phyloP scores from a whole-genome alignment of 2,329 filamentous ascomycete genomes.

The Neurospora sp. region DNA sequence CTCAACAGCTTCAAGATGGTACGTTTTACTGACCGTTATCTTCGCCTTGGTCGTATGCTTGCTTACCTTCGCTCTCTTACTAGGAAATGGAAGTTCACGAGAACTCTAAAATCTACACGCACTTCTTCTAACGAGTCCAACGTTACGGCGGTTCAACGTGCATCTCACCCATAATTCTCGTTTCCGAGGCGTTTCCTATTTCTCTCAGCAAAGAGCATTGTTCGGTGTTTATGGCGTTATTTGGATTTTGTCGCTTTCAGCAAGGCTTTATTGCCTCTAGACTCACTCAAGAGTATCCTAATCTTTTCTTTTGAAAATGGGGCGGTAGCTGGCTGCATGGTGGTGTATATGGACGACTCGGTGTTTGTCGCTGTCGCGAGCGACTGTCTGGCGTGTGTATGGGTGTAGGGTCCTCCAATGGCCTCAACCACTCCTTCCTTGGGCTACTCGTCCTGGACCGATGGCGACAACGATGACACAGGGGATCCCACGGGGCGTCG shows the following conservation, averaged over 20 bases:
- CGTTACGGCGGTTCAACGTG: conserved; percentile 28
- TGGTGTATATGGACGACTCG: background rate
- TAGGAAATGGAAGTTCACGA: conserved; percentile 99
- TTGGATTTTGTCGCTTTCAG: background rate
- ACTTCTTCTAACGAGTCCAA: conserved; percentile 75
- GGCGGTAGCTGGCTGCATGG: background rate
- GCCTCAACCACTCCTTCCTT: background rate
- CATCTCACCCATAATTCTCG: conserved; percentile 41
- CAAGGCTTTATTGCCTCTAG: background rate
- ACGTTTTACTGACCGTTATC: conserved; percentile 24
- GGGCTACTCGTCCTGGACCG: background rate
- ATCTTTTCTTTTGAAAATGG: background rate
- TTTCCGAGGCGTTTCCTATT: conserved; percentile 42
- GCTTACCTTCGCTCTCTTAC: conserved; percentile 22
- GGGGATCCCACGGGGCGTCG: background rate
- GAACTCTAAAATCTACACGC: conserved; percentile 96
- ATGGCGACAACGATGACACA: background rate
- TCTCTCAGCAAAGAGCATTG: conserved; percentile 14
- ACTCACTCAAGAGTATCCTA: background rate
- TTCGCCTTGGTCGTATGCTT: conserved; percentile 10
- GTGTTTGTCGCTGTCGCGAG: background rate
- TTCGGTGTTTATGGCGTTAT: background rate
- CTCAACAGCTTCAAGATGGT: conserved; percentile 99
- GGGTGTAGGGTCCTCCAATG: background rate
- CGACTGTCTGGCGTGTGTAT: background rate